A percentile compares a stretch with the other conserved stretches of the same genome.
Evolutionary conservation across 148 eudicot species (phyloP).

Genomic region (Vaccinium darrowii): DNA sequence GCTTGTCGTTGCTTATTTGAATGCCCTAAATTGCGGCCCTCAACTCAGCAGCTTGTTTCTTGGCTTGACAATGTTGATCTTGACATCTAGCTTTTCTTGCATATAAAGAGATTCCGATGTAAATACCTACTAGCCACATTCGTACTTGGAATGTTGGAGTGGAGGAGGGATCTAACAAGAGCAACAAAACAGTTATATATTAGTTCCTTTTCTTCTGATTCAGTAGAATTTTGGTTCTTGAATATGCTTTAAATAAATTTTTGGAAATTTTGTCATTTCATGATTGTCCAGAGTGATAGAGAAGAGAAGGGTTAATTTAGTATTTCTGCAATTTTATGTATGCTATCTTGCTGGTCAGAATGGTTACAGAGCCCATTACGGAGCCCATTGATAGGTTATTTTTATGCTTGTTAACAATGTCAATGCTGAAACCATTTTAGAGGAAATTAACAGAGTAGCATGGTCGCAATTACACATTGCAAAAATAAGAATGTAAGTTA

Average conservation of each 20-base stretch:
- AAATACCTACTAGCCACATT: slow-evolving; percentile 6
- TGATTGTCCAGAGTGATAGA: background rate
- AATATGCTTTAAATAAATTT: slow-evolving; percentile 4
- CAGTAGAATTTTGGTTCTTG: background rate
- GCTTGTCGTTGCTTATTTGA: slow-evolving; percentile 45
- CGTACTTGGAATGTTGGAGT: slow-evolving; percentile 3
- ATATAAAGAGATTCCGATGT: slow-evolving; percentile 6
- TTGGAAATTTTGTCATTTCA: background rate
- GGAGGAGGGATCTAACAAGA: background rate
- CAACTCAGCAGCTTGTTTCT: slow-evolving; percentile 38
- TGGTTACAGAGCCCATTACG: background rate
- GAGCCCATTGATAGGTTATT: background rate
- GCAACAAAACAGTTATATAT: background rate
- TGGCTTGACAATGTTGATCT: slow-evolving; percentile 39
- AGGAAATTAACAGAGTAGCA: no score
- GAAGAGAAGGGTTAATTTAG: background rate
- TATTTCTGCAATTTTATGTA: background rate
- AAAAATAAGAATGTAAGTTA: no score
- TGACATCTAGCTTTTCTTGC: slow-evolving; percentile 2
- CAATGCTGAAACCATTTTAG: no score
- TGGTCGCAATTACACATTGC: no score
- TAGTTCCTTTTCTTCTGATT: background rate
- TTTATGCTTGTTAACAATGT: background rate
- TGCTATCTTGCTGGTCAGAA: background rate
- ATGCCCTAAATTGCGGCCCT: slow-evolving; percentile 43